Percentiles rank a stretch among this genome's conserved stretches.
Conservation (phyloP, 495 filamentous ascomycete genomes). For the Sordaria brevicollis region DNA sequence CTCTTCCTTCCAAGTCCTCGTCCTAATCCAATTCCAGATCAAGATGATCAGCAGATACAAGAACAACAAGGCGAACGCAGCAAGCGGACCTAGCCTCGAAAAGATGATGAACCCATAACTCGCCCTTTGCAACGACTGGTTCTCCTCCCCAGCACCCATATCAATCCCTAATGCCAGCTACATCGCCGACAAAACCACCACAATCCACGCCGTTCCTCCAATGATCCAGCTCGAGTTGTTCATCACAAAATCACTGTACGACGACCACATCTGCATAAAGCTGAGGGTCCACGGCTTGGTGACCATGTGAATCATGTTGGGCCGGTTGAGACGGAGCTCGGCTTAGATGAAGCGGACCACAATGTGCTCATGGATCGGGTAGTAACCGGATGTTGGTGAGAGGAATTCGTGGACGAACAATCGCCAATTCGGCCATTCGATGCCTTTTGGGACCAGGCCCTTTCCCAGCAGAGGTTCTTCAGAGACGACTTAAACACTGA, state of each 20-base stretch:
- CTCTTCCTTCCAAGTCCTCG: not conserved
- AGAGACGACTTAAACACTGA: not conserved
- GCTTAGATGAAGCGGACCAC: conserved; percentile 35
- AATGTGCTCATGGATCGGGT: conserved; percentile 18
- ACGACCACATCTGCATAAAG: conserved; percentile 18
- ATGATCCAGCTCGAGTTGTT: conserved; percentile 39
- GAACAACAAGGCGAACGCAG: not conserved
- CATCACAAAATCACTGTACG: conserved; percentile 27
- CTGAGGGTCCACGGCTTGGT: conserved; percentile 3
- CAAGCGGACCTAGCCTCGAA: conserved; percentile 26
- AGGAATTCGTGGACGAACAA: conserved; percentile 4
- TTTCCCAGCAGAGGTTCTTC: no score
- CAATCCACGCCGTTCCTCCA: conserved; percentile 37
- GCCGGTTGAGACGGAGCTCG: conserved; percentile 33
- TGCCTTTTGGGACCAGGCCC: conserved; percentile 20
- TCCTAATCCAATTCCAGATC: not conserved
- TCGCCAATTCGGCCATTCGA: conserved; percentile 12
- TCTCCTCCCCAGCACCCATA: not conserved
- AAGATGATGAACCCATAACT: conserved; percentile 48
- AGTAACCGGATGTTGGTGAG: conserved; percentile 9
- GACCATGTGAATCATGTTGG: conserved; percentile 26
- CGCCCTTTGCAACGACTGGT: conserved; percentile 30
- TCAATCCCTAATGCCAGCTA: conserved; percentile 43
- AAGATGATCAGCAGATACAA: not conserved
- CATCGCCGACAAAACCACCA: conserved; percentile 47